Percentiles rank a stretch among this genome's conserved stretches.
Evolutionary conservation across 192 early-diverging fungal genomes (phyloP).

Genomic region (Geranomyces variabilis): DNA sequence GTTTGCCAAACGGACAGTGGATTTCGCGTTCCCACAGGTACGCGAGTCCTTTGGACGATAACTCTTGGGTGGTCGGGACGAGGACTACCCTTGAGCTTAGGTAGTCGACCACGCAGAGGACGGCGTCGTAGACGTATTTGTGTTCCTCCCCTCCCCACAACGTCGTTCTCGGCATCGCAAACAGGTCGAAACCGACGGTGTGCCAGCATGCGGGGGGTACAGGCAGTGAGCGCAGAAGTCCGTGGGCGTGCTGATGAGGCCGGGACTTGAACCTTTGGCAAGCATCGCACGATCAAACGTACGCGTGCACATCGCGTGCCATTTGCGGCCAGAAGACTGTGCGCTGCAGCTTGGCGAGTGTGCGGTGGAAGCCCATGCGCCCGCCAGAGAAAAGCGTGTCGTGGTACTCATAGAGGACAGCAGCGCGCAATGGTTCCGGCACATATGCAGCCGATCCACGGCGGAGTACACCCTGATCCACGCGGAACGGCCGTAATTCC

Average conservation of each 20-base stretch:
- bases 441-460: background rate
- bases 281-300: background rate
- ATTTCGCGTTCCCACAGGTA: background rate
- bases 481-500: no score
- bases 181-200: background rate
- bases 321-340: background rate
- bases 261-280: conserved; percentile 1
- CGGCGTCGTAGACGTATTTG: background rate
- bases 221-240: conserved; percentile 4
- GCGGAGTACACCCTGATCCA: no score
- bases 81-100: background rate
- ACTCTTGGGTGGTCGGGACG: background rate
- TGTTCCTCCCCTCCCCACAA: background rate
- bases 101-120: conserved; percentile 4
- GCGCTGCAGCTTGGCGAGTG: background rate
- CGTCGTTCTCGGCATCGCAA: background rate
- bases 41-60: background rate
- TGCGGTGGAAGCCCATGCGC: background rate
- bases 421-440: background rate
- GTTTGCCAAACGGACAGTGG: background rate
- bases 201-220: background rate
- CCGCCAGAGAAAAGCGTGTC: background rate
- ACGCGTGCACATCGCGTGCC: background rate
- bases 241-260: background rate
- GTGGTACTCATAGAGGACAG: background rate